phyloP scores from a whole-genome alignment of 352 stramenopile species.

The Thalassiosira livingstoniorum region DNA sequence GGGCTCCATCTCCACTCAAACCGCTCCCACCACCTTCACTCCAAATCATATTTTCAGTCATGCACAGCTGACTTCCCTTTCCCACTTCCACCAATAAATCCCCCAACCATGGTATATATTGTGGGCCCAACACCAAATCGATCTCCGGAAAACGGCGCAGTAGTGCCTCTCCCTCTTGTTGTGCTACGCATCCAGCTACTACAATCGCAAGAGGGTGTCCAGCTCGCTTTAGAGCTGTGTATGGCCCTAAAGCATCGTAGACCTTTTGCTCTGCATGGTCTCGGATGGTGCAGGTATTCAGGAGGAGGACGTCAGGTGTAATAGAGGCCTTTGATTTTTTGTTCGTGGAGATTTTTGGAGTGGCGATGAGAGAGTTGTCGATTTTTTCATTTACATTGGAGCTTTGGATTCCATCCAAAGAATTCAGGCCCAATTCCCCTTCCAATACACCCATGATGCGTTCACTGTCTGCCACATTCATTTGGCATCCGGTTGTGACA shows the following conservation, averaged over 20 bases:
- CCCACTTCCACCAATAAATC: constrained; percentile 81
- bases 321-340: constrained; percentile 30
- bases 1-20: neutral
- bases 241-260: constrained; percentile 84
- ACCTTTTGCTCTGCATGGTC: constrained; percentile 89
- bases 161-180: constrained; percentile 87
- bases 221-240: constrained; percentile 79
- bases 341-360: constrained; percentile 8
- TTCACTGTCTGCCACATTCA: constrained; percentile 87
- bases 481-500: constrained; percentile 85
- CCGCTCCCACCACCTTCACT: constrained; percentile 42
- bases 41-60: constrained; percentile 62
- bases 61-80: constrained; percentile 74
- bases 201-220: constrained; percentile 83
- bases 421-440: constrained; percentile 50
- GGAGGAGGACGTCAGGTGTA: constrained; percentile 80
- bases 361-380: constrained; percentile 30
- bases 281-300: constrained; percentile 88
- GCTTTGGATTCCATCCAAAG: constrained; percentile 12
- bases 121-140: constrained; percentile 86
- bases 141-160: constrained; percentile 85
- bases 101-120: constrained; percentile 84
- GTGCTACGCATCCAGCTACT: constrained; percentile 87
- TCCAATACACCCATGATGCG: constrained; percentile 78
- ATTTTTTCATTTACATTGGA: constrained; percentile 19